These are phyloP conservation scores for Prunus campanulata DNA, from an alignment of 306 rosid genomes.

Conservation along the genomic window DNA sequence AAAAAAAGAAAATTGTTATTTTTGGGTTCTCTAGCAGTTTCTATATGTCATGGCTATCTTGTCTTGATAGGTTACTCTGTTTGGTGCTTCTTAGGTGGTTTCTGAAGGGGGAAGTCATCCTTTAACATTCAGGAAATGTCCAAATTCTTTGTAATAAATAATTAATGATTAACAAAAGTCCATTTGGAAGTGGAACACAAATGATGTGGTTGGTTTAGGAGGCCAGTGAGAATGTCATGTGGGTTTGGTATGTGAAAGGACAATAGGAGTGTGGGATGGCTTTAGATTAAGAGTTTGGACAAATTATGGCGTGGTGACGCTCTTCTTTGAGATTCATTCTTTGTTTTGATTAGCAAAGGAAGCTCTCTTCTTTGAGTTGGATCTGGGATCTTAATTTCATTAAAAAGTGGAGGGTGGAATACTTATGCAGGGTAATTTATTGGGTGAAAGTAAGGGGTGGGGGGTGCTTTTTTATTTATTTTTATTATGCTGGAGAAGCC, in stretches of 20 bases:
- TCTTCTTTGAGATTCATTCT: background rate
- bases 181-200: background rate
- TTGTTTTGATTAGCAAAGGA: background rate
- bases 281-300: background rate
- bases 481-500: background rate
- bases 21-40: too few relatives aligned
- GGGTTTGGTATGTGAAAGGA: background rate
- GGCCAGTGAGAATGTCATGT: background rate
- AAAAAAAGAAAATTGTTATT: too few relatives aligned
- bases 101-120: too few relatives aligned
- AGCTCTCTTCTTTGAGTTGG: background rate
- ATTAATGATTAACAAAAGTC: too few relatives aligned
- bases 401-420: background rate
- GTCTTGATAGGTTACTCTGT: too few relatives aligned
- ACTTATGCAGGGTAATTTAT: background rate
- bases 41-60: too few relatives aligned
- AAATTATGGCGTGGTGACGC: background rate
- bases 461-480: background rate
- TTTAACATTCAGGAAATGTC: too few relatives aligned
- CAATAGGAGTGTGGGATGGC: background rate
- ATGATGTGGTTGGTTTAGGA: background rate
- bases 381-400: background rate
- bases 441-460: background rate
- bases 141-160: too few relatives aligned
- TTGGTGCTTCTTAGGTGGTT: too few relatives aligned